A percentile compares a stretch with the other conserved stretches of the same genome.
Evolutionary conservation across 176 grass and related monocot species (phyloP).

Genomic region (Stipa capillata): DNA sequence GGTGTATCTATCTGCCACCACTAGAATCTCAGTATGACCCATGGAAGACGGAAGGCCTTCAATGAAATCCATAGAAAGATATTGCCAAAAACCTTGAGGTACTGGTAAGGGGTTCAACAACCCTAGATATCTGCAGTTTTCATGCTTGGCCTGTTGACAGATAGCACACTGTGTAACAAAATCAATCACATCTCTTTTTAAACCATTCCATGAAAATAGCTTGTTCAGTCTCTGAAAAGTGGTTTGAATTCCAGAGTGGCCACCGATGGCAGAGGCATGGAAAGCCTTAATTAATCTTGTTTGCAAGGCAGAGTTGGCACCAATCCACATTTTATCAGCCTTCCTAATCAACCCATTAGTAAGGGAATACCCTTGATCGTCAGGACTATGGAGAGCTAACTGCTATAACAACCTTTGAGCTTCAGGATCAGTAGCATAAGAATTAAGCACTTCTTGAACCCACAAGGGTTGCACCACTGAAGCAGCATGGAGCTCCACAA

Average conservation of each 20-base stretch:
- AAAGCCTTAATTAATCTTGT: background rate
- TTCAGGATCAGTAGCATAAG: too few species aligned
- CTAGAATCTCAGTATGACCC: background rate
- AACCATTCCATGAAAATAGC: too few species aligned
- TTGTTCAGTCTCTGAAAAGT: background rate
- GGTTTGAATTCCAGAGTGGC: background rate
- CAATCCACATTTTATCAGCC: background rate
- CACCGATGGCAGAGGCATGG: background rate
- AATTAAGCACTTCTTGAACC: background rate
- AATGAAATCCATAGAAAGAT: background rate
- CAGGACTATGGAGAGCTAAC: too few species aligned
- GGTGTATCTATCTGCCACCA: background rate
- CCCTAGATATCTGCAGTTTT: background rate
- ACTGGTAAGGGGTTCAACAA: background rate
- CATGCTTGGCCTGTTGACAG: background rate
- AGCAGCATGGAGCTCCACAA: background rate
- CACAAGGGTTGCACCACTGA: background rate
- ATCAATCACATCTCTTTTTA: too few species aligned
- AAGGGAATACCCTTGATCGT: too few species aligned
- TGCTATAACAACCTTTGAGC: too few species aligned
- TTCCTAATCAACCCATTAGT: too few species aligned
- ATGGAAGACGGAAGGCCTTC: rapidly evolving
- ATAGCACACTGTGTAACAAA: background rate
- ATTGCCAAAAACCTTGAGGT: background rate
- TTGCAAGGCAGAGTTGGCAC: background rate